Conservation (phyloP, 1,284 basidiomycete genomes). For the Austroboletus novae-zelandiae region DNA sequence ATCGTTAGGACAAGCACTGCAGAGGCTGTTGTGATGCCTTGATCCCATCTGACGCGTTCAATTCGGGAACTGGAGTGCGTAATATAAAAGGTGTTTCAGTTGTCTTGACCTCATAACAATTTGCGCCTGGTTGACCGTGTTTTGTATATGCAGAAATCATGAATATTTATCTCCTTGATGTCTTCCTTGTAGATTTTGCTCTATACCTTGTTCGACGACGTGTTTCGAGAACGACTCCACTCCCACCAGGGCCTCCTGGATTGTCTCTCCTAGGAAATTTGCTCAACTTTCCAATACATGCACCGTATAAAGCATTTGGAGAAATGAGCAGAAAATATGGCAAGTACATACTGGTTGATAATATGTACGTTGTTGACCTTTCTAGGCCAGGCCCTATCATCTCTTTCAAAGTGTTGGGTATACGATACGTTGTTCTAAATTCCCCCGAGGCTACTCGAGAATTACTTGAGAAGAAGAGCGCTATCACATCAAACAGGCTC, state of each 20-base stretch:
- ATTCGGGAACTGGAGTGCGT: too few relatives aligned
- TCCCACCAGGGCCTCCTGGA: constrained; percentile 31
- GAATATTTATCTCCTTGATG: not conserved
- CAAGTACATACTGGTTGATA: constrained; percentile 25
- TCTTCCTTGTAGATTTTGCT: constrained; percentile 5
- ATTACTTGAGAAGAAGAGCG: constrained; percentile 23
- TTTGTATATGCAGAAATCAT: not conserved
- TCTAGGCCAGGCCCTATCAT: constrained; percentile 24
- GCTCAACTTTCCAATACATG: constrained; percentile 37
- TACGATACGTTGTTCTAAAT: constrained; percentile 17
- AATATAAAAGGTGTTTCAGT: too few relatives aligned
- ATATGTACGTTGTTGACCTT: constrained; percentile 26
- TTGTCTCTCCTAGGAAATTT: constrained; percentile 37
- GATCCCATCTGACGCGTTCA: too few relatives aligned
- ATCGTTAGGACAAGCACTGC: too few relatives aligned
- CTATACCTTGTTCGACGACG: constrained; percentile 8
- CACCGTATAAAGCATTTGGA: constrained; percentile 42
- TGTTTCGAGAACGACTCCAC: not conserved
- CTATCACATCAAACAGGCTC: constrained; percentile 19
- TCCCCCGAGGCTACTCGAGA: constrained; percentile 11
- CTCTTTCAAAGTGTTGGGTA: constrained; percentile 10
- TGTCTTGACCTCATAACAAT: too few relatives aligned
- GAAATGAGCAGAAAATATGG: constrained; percentile 44
- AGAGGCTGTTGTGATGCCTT: too few relatives aligned
- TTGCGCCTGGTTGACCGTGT: too few relatives aligned